Conservation (phyloP, 495 filamentous ascomycete genomes). For the Hypoxylon crocopeplum region DNA sequence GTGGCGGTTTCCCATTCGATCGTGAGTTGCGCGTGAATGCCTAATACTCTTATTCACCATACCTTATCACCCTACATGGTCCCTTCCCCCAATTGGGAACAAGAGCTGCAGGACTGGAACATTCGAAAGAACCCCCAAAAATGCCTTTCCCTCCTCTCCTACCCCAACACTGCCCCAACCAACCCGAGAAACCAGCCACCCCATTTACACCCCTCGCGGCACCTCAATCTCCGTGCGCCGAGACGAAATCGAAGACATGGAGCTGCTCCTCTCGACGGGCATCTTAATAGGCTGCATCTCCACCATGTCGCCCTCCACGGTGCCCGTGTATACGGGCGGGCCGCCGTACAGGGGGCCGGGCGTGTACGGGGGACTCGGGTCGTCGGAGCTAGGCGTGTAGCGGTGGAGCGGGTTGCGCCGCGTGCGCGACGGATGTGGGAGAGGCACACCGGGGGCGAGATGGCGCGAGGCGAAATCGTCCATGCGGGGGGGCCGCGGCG, state of each 20-base stretch:
- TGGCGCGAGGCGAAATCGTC: no score
- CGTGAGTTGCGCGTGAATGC: no score
- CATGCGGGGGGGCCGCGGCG: no score
- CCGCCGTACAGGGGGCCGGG: slow-evolving; percentile 2
- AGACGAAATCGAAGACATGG: slow-evolving; percentile 7
- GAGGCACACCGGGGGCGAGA: no score
- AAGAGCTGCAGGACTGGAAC: no score
- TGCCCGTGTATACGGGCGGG: background rate
- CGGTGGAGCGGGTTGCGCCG: background rate
- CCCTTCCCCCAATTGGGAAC: no score
- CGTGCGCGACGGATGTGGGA: background rate
- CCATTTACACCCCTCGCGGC: background rate
- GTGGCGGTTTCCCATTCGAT: no score
- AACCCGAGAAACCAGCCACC: background rate
- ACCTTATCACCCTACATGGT: no score
- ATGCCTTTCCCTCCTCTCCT: no score
- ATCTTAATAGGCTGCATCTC: slow-evolving; percentile 18
- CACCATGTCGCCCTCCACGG: background rate
- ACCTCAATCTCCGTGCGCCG: background rate
- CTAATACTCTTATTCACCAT: no score
- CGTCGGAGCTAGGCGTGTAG: background rate
- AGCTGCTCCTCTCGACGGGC: background rate
- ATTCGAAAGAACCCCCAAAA: no score
- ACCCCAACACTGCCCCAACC: no score
- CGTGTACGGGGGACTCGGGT: slow-evolving; percentile 27